Conservation (phyloP, 352 stramenopile species). For the Phytophthora crassamura region DNA sequence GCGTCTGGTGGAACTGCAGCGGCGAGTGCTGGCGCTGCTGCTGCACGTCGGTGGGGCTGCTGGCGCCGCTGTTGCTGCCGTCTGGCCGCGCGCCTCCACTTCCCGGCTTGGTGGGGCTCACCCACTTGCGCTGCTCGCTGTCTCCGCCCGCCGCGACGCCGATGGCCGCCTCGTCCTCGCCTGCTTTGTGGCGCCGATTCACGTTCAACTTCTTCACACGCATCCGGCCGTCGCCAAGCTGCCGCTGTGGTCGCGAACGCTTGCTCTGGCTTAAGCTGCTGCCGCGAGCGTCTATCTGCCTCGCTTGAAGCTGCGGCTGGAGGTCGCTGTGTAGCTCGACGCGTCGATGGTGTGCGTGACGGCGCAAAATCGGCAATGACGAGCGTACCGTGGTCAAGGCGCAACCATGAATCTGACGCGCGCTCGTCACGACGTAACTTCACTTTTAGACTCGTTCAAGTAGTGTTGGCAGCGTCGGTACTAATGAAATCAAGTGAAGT, state of each 20-base stretch:
- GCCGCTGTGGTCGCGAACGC: neutral
- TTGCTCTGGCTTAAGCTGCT: neutral
- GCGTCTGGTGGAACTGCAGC: slow-evolving; percentile 18
- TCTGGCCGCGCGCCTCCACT: slow-evolving; percentile 10
- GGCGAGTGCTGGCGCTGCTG: slow-evolving; percentile 33
- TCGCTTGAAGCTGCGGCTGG: slow-evolving; percentile 11
- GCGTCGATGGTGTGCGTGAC: slow-evolving; percentile 6
- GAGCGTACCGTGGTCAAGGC: slow-evolving; percentile 15
- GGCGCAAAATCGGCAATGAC: slow-evolving; percentile 36
- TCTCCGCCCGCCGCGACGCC: slow-evolving; percentile 25
- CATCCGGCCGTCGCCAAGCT: slow-evolving; percentile 46
- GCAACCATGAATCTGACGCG: slow-evolving; percentile 31
- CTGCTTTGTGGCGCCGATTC: slow-evolving; percentile 67
- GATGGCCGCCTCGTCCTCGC: slow-evolving; percentile 59
- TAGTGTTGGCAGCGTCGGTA: too few relatives aligned
- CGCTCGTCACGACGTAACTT: slow-evolving; percentile 30
- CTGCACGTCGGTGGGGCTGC: slow-evolving; percentile 54
- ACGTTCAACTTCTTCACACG: slow-evolving; percentile 82
- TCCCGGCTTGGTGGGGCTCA: slow-evolving; percentile 46
- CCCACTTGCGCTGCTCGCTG: slow-evolving; percentile 48
- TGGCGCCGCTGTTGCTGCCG: slow-evolving; percentile 40
- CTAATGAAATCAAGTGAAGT: too few relatives aligned
- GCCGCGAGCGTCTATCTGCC: neutral
- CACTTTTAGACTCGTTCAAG: too few relatives aligned
- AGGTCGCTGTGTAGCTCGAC: neutral